Evolutionary conservation across 768 basidiomycete genomes (phyloP).

Genomic region (Mycena amicta): DNA sequence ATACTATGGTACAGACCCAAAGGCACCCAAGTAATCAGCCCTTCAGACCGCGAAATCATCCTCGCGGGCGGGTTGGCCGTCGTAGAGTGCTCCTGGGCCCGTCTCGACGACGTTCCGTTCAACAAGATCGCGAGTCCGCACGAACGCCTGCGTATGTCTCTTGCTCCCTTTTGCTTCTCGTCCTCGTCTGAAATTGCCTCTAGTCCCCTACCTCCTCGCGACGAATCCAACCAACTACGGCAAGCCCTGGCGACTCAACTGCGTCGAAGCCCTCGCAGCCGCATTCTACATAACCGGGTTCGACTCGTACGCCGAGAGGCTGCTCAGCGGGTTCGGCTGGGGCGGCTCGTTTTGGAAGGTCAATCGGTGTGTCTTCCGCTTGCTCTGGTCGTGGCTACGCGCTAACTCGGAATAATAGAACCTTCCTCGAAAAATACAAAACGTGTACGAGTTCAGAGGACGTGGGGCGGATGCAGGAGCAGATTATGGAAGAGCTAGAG

Average conservation of each 20-base stretch:
- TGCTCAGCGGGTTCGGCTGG: slow-evolving; percentile 89
- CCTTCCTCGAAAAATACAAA: slow-evolving; percentile 74
- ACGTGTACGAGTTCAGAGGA: slow-evolving; percentile 67
- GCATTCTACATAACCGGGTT: slow-evolving; percentile 94
- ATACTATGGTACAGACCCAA: slow-evolving; percentile 64
- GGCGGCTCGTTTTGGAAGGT: slow-evolving; percentile 85
- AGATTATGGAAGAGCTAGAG: slow-evolving; percentile 71
- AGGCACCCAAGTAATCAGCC: slow-evolving; percentile 75
- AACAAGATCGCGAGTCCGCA: slow-evolving; percentile 90
- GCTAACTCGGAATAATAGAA: slow-evolving; percentile 33
- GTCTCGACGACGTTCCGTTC: slow-evolving; percentile 93
- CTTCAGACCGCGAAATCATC: slow-evolving; percentile 82
- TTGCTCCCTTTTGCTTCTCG: neutral
- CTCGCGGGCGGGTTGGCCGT: slow-evolving; percentile 81
- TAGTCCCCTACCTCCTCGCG: slow-evolving; percentile 94
- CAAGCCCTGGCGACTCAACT: slow-evolving; percentile 94
- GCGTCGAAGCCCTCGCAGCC: slow-evolving; percentile 92
- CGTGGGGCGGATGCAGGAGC: slow-evolving; percentile 61
- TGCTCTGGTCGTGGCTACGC: neutral
- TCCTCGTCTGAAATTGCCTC: neutral
- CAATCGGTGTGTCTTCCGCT: slow-evolving; percentile 58
- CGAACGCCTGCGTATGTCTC: slow-evolving; percentile 78
- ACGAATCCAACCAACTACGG: slow-evolving; percentile 98
- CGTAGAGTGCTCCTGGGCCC: slow-evolving; percentile 99
- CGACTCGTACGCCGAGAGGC: slow-evolving; percentile 72